These are phyloP conservation scores for Phytophthora megakarya DNA, from an alignment of 352 stramenopile genomes.

Conservation along the genomic window DNA sequence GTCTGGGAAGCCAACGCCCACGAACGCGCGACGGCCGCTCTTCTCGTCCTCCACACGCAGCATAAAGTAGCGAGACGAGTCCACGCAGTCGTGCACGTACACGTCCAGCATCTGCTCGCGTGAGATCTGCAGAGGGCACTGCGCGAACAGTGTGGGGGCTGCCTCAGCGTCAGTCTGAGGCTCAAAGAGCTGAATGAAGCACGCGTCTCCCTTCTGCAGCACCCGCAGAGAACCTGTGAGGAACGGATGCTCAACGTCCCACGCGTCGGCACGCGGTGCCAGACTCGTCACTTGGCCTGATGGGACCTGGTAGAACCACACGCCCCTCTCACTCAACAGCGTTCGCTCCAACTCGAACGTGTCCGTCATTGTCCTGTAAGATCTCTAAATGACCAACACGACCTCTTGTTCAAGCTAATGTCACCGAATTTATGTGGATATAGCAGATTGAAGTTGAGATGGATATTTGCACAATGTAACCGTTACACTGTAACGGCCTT, in stretches of 20 bases:
- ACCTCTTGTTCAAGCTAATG: not conserved
- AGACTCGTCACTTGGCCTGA: slow-evolving; percentile 69
- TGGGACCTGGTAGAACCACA: slow-evolving; percentile 89
- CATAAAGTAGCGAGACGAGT: slow-evolving; percentile 91
- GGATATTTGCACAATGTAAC: not conserved
- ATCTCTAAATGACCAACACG: slow-evolving; percentile 6
- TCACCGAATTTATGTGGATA: slow-evolving; percentile 5
- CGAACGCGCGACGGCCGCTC: slow-evolving; percentile 72
- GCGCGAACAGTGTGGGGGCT: slow-evolving; percentile 68
- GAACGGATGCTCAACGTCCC: slow-evolving; percentile 83
- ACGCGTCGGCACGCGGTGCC: slow-evolving; percentile 76
- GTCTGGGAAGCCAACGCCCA: slow-evolving; percentile 83
- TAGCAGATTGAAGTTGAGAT: not conserved
- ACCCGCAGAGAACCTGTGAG: slow-evolving; percentile 74
- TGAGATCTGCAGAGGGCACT: slow-evolving; percentile 78
- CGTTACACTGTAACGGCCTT: too few relatives aligned
- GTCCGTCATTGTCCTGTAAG: slow-evolving; percentile 12
- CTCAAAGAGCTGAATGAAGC: slow-evolving; percentile 79
- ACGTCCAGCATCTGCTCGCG: slow-evolving; percentile 63
- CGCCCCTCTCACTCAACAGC: slow-evolving; percentile 73
- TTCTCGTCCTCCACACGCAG: slow-evolving; percentile 80
- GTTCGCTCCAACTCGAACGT: slow-evolving; percentile 66
- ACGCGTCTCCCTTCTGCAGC: slow-evolving; percentile 74
- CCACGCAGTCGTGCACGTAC: slow-evolving; percentile 86
- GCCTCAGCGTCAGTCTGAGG: slow-evolving; percentile 30